Evolutionary conservation across 768 basidiomycete species (phyloP).

Genomic region (Podaxis sp.): DNA sequence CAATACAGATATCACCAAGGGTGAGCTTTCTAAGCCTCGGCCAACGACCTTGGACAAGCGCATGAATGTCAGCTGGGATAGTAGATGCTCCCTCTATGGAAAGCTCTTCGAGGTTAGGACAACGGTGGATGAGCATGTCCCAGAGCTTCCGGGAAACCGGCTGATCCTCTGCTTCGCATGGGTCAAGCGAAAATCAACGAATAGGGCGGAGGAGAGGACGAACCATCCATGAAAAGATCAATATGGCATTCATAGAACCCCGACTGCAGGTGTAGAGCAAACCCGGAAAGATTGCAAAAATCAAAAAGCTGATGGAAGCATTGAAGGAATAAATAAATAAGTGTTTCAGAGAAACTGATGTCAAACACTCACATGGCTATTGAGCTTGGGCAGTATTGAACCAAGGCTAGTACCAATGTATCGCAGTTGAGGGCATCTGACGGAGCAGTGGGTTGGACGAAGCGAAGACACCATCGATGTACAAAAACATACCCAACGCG

Average conservation of each 20-base stretch:
- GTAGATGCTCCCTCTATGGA: constrained; percentile 49
- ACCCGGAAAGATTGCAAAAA: constrained; percentile 58
- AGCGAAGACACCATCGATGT: background rate
- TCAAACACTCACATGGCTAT: constrained; percentile 55
- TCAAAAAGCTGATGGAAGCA: constrained; percentile 52
- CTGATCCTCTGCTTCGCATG: constrained; percentile 37
- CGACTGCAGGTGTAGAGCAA: constrained; percentile 53
- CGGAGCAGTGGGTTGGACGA: constrained; percentile 3
- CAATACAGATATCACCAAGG: constrained; percentile 63
- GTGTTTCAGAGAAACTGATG: background rate
- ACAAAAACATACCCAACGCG: constrained; percentile 48
- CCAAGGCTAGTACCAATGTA: constrained; percentile 63
- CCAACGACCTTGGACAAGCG: constrained; percentile 61
- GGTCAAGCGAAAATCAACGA: background rate
- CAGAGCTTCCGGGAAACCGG: constrained; percentile 52
- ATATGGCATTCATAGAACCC: constrained; percentile 62
- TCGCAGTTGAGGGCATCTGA: constrained; percentile 62
- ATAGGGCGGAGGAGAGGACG: constrained; percentile 14
- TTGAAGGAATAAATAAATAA: background rate
- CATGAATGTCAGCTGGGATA: constrained; percentile 51
- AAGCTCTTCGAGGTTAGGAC: constrained; percentile 65
- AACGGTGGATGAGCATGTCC: constrained; percentile 65
- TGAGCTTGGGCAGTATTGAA: constrained; percentile 46
- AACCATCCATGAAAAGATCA: constrained; percentile 55
- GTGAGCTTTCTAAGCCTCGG: constrained; percentile 55